Evolutionary conservation across 1,284 basidiomycete species (phyloP).

Genomic region (Pterula multifida): DNA sequence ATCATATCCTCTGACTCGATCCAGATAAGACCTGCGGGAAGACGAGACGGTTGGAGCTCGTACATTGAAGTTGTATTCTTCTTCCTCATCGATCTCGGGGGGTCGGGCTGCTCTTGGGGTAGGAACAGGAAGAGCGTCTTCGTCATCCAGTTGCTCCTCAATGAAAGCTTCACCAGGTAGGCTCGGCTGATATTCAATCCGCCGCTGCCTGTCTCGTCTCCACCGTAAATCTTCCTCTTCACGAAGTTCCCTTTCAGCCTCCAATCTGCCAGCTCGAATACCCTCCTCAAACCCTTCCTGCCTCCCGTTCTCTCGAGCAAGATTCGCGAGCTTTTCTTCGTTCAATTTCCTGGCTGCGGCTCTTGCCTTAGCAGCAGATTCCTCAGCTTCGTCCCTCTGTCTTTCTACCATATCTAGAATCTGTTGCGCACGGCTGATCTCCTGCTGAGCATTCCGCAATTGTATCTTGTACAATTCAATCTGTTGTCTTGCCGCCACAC

Average conservation of each 20-base stretch:
- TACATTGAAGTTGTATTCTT: neutral
- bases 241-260: neutral
- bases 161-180: neutral
- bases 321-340: slow-evolving; percentile 31
- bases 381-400: slow-evolving; percentile 39
- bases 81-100: neutral
- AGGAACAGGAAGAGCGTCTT: neutral
- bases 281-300: slow-evolving; percentile 42
- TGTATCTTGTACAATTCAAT: slow-evolving; percentile 50
- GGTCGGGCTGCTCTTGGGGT: neutral
- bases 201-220: neutral
- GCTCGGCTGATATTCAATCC: neutral
- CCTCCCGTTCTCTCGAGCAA: slow-evolving; percentile 42
- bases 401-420: slow-evolving; percentile 29
- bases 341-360: slow-evolving; percentile 33
- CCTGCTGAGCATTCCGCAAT: slow-evolving; percentile 47
- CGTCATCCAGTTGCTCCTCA: neutral
- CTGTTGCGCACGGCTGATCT: slow-evolving; percentile 37
- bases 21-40: neutral
- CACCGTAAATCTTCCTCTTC: neutral
- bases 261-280: slow-evolving; percentile 13
- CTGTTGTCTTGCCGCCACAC: slow-evolving; percentile 37
- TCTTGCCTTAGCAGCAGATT: slow-evolving; percentile 30
- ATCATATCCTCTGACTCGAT: neutral
- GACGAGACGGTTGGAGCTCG: neutral